phyloP scores from a whole-genome alignment of 306 rosid species.

The Mimosa bimucronata region DNA sequence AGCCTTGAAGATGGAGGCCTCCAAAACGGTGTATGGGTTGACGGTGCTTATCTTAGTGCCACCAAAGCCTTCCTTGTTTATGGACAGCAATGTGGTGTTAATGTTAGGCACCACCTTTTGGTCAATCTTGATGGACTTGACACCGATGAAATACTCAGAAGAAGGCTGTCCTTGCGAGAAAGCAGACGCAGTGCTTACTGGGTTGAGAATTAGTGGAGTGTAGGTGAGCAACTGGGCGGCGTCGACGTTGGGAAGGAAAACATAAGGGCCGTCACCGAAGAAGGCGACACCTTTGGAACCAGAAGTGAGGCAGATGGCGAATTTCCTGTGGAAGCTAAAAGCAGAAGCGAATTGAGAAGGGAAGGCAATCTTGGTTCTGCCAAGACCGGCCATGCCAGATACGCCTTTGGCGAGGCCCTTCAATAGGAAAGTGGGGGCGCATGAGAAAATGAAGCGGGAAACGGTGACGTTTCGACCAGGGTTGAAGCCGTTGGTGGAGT shows the following conservation, averaged over 20 bases:
- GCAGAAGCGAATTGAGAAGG: conserved; percentile 61
- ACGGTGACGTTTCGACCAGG: conserved; percentile 48
- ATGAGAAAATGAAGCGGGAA: conserved; percentile 46
- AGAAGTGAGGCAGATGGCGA: conserved; percentile 55
- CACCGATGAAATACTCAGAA: conserved; percentile 64
- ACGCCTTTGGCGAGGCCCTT: conserved; percentile 52
- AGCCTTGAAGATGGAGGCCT: conserved; percentile 58
- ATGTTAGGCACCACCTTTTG: conserved; percentile 25
- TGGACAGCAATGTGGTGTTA: conserved; percentile 50
- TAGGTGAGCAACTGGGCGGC: conserved; percentile 43
- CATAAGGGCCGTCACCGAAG: conserved; percentile 63
- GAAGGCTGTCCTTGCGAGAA: conserved; percentile 51
- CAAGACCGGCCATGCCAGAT: conserved; percentile 69
- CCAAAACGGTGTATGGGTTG: conserved; percentile 63
- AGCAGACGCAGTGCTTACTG: conserved; percentile 63
- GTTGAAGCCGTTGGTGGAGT: conserved; percentile 59
- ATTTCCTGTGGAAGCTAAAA: conserved; percentile 60
- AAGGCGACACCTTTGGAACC: conserved; percentile 46
- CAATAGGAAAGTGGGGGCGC: conserved; percentile 57
- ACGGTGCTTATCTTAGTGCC: conserved; percentile 82
- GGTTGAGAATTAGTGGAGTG: conserved; percentile 54
- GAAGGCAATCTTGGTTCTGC: conserved; percentile 50
- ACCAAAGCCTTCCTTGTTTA: conserved; percentile 52
- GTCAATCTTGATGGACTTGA: conserved; percentile 48
- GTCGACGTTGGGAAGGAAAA: conserved; percentile 44